Evolutionary conservation across 106 monocot genomes (phyloP), one percentile per base, ranked within the genome.

Genomic region (Iris macrosiphon): DNA sequence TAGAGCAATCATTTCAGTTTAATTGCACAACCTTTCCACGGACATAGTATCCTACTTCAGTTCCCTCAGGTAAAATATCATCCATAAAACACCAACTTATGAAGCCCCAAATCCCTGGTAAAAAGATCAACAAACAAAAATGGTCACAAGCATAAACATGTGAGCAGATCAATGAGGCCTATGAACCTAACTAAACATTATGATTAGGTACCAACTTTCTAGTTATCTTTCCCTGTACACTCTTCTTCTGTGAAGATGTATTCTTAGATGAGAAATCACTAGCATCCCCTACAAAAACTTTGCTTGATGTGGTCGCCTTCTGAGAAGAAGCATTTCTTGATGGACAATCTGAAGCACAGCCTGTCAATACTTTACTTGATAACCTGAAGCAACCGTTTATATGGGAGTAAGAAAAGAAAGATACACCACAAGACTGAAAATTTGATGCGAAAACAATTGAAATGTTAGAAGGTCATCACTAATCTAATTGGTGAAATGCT

Each of bases 71-170:
- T 63, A 99, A 79, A 38, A 84, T 91, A 61, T 73, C 87, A 53
- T 71, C 71, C 83, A 82, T 87, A 53, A 91, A n/a, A 99, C 18
- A 87, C 98, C 68, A 99, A 55, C 52, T 99, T 99, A 68, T 99
- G 98, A 38, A 99, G 52, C 13, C 98, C 80, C 40, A 77, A 22
- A 71, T 99, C 87, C 76, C 98, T 99, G 31, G 12, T 40, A 76
- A 47, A 20, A 68, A 24, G 64, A 51, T 47, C 43, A 69, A 6
- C 18, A 58, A 31, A 0, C 30, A 52, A 19, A 11, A 21, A 22
- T 25, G 39, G 39, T 12, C 22, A 7, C 24, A 13, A 16, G 34
- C 45, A 52, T 11, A 20, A 52, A 30, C n/a, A 55, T 40, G 55
- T 4, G 4, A n/a, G 29, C 14, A 34, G n/a, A n/a, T n/a, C n/a